Evolutionary conservation across 805 yeast genomes (phyloP).

Genomic region (Blastobotrys chiropterorum): DNA sequence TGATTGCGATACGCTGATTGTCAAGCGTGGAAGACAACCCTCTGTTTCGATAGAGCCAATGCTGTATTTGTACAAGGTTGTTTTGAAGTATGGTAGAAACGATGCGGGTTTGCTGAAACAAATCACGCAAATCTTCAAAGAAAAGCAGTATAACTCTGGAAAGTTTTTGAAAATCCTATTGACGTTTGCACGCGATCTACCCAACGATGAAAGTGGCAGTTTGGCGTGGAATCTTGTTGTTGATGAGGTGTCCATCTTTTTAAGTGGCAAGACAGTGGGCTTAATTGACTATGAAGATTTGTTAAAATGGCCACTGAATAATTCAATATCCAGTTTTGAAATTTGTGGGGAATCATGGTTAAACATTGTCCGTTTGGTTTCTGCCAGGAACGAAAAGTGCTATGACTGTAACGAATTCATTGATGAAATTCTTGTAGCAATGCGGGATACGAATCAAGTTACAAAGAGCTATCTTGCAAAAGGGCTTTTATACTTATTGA

Average conservation of each 20-base stretch:
- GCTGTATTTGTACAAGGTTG: neutral
- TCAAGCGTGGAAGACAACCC: neutral
- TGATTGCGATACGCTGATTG: neutral
- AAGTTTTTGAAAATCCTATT: neutral
- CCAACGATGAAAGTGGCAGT: neutral
- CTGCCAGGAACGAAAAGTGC: neutral
- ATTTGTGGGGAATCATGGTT: neutral
- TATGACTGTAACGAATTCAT: neutral
- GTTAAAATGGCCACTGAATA: neutral
- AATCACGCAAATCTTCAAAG: neutral
- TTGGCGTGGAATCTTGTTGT: neutral
- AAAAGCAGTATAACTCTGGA: neutral
- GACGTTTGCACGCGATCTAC: neutral
- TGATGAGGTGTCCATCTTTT: neutral
- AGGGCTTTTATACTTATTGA: neutral
- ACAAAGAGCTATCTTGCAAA: neutral
- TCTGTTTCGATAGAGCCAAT: neutral
- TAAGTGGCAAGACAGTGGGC: neutral
- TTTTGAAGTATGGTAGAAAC: neutral
- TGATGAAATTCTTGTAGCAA: neutral
- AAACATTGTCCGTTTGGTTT: neutral
- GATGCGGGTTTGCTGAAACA: neutral
- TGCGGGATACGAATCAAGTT: neutral
- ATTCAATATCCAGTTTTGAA: neutral
- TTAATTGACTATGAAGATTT: neutral